Percentiles rank a stretch among this genome's conserved stretches.
phyloP scores from a whole-genome alignment of 31 red algal genomes.

The Porphyra umbilicalis region DNA sequence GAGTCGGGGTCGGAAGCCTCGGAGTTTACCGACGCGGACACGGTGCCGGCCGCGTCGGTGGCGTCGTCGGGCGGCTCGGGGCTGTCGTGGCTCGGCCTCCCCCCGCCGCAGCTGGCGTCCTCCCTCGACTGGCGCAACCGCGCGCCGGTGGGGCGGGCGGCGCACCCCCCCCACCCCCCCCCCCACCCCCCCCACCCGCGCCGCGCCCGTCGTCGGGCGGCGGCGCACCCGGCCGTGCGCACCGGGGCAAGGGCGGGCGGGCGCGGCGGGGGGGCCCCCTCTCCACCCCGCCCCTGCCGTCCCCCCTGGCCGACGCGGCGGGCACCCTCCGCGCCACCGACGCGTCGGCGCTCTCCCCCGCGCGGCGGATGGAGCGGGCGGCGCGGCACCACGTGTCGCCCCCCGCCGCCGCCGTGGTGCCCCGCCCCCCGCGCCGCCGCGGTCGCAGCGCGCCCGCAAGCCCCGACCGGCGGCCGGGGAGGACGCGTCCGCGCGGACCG shows the following conservation, averaged over 20 bases:
- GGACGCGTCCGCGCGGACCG: neutral
- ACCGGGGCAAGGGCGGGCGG: neutral
- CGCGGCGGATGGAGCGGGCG: neutral
- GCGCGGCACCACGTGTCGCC: neutral
- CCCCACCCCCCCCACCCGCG: too few relatives aligned
- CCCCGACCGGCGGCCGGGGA: neutral
- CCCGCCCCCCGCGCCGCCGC: neutral
- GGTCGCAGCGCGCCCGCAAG: neutral
- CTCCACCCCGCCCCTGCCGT: neutral
- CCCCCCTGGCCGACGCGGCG: neutral
- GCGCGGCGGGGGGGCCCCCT: neutral
- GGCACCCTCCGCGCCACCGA: neutral
- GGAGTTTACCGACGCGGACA: neutral
- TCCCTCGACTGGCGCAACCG: slow-evolving; percentile 46
- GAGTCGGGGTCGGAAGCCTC: neutral
- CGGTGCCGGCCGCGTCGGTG: neutral
- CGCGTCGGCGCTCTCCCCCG: neutral
- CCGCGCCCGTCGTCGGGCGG: too few relatives aligned
- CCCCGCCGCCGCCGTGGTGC: neutral
- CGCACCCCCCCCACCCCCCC: neutral
- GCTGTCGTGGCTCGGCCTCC: slow-evolving; percentile 53
- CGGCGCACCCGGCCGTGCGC: neutral
- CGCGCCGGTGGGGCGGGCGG: slow-evolving; percentile 5
- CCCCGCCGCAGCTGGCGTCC: slow-evolving; percentile 59
- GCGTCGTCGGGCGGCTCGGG: neutral